Percentiles rank a stretch among this genome's conserved stretches.
These are phyloP conservation scores for Lachnellula occidentalis DNA, from an alignment of 2,329 filamentous ascomycete genomes.

Conservation along the genomic window DNA sequence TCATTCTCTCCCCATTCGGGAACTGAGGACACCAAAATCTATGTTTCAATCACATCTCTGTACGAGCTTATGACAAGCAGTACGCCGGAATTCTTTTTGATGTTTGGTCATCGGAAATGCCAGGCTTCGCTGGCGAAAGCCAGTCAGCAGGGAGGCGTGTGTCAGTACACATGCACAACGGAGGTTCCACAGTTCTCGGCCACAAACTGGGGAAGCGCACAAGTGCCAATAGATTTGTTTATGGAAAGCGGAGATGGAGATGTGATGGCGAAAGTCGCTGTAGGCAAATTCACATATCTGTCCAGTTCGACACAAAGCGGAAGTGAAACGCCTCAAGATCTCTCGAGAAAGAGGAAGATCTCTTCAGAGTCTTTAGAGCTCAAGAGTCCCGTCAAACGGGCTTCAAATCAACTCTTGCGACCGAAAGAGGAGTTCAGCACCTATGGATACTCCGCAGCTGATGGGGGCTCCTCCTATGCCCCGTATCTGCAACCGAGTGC, in stretches of 20 bases:
- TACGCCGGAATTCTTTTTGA: constrained; percentile 55
- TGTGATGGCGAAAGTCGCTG: constrained; percentile 44
- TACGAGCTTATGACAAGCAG: constrained; percentile 65
- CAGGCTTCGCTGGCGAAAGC: constrained; percentile 59
- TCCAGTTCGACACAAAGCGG: constrained; percentile 36
- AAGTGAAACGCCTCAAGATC: constrained; percentile 33
- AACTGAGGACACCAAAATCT: constrained; percentile 62
- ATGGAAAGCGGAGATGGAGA: constrained; percentile 53
- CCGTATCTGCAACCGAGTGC: constrained; percentile 45
- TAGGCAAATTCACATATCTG: constrained; percentile 58
- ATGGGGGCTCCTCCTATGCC: constrained; percentile 39
- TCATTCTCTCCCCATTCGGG: constrained; percentile 68
- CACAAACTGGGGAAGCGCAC: constrained; percentile 49
- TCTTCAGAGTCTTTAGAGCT: constrained; percentile 44
- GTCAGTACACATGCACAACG: constrained; percentile 65
- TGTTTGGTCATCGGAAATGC: constrained; percentile 75
- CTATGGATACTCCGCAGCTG: constrained; percentile 49
- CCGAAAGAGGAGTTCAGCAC: constrained; percentile 47
- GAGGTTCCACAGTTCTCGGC: constrained; percentile 63
- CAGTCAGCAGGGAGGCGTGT: constrained; percentile 53
- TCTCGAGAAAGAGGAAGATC: constrained; percentile 51
- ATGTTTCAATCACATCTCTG: constrained; percentile 67
- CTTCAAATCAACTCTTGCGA: constrained; percentile 40
- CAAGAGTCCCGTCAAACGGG: constrained; percentile 43
- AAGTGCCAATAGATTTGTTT: constrained; percentile 53